phyloP scores from a whole-genome alignment of 352 stramenopile genomes.

The Plasmopara viticola region DNA sequence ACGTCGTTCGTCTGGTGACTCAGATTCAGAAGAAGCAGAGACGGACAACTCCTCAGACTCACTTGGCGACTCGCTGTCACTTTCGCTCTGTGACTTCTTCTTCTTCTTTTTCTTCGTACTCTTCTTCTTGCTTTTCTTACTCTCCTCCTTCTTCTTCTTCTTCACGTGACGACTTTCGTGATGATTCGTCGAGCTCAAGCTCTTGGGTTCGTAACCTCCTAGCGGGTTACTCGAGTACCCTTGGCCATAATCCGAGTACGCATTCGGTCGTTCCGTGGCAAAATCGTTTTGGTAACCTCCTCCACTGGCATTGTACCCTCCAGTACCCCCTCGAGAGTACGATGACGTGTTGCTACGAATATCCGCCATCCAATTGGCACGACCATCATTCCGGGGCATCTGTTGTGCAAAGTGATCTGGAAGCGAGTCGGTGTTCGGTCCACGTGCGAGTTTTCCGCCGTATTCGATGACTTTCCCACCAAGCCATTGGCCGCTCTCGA shows the following conservation, averaged over 20 bases:
- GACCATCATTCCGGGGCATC: constrained; percentile 57
- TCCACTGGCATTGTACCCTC: constrained; percentile 18
- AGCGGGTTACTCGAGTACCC: constrained; percentile 4
- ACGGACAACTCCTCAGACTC: background rate
- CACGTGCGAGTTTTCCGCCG: constrained; percentile 46
- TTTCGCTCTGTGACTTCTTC: constrained; percentile 23
- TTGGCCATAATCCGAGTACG: constrained; percentile 38
- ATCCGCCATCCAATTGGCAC: constrained; percentile 72
- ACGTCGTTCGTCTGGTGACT: constrained; percentile 24
- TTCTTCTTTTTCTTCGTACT: constrained; percentile 30
- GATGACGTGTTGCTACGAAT: constrained; percentile 51
- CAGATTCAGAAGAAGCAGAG: constrained; percentile 24
- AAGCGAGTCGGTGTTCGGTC: constrained; percentile 36
- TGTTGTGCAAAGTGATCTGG: constrained; percentile 36
- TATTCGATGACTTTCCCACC: constrained; percentile 71
- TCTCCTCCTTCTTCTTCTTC: constrained; percentile 41
- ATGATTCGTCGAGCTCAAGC: constrained; percentile 2
- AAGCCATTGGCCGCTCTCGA: constrained; percentile 65
- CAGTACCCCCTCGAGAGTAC: constrained; percentile 3
- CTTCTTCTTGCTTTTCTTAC: constrained; percentile 31
- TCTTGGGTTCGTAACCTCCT: constrained; percentile 12
- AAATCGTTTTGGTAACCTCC: constrained; percentile 67
- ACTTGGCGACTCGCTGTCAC: constrained; percentile 7
- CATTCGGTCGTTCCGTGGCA: constrained; percentile 47
- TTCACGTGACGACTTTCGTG: constrained; percentile 30